Percentiles rank a stretch among this genome's conserved stretches.
phyloP scores from a whole-genome alignment of 345 rosid genomes.

The Bruguiera gymnorhiza region DNA sequence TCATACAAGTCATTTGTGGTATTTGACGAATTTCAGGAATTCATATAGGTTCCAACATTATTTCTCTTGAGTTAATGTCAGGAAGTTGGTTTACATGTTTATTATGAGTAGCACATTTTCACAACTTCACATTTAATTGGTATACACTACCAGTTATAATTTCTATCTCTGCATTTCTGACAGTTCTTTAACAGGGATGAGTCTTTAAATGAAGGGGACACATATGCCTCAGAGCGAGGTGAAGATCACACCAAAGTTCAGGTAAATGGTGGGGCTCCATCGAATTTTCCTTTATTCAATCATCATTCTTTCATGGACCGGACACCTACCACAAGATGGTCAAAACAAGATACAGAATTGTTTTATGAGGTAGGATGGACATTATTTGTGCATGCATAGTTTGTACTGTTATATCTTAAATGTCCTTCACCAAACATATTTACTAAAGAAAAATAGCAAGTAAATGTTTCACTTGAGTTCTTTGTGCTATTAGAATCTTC shows the following conservation, averaged over 20 bases:
- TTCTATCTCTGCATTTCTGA: constrained; percentile 34
- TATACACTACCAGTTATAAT: constrained; percentile 8
- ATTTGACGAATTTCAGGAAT: neutral
- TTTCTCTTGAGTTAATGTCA: neutral
- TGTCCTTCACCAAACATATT: neutral
- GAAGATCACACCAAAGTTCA: constrained; percentile 21
- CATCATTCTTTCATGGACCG: constrained; percentile 68
- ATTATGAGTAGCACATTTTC: constrained; percentile 6
- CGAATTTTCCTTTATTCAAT: constrained; percentile 41
- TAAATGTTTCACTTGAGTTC: too few relatives aligned
- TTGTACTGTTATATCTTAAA: neutral
- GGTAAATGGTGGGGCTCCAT: constrained; percentile 14
- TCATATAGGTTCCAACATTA: neutral
- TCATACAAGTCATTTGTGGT: neutral
- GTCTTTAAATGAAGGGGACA: constrained; percentile 37
- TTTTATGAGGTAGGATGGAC: constrained; percentile 76
- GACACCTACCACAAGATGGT: constrained; percentile 62
- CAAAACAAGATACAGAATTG: constrained; percentile 72
- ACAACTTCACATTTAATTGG: neutral
- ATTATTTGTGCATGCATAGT: neutral
- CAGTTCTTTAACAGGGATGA: constrained; percentile 31
- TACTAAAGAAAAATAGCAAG: neutral
- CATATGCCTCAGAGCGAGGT: constrained; percentile 34
- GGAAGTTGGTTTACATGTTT: neutral
- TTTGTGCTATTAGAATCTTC: too few relatives aligned